phyloP scores from a whole-genome alignment of 345 rosid species.

The Rhizophora apiculata region DNA sequence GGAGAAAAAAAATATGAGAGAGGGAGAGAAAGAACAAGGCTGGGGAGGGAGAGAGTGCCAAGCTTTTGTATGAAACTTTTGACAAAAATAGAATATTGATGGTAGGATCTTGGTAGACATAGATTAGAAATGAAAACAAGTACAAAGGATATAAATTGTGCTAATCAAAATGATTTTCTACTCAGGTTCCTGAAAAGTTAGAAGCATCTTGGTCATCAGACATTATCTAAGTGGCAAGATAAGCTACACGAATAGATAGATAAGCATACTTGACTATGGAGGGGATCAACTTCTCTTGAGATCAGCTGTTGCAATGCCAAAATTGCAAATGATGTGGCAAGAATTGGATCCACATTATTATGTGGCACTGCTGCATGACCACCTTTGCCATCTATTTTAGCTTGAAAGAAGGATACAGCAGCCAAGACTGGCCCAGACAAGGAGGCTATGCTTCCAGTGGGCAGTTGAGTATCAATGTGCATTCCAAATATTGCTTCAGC shows the following conservation, averaged over 20 bases:
- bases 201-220: background rate
- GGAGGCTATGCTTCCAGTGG: slow-evolving; percentile 56
- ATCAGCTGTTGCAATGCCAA: slow-evolving; percentile 74
- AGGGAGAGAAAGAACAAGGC: no score
- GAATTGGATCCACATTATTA: slow-evolving; percentile 53
- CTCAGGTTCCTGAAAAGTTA: background rate
- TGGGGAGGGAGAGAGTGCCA: no score
- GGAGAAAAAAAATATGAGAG: no score
- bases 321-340: slow-evolving; percentile 65
- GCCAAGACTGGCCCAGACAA: slow-evolving; percentile 65
- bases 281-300: slow-evolving; percentile 84
- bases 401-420: slow-evolving; percentile 50
- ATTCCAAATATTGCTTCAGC: slow-evolving; percentile 88
- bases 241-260: background rate
- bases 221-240: background rate
- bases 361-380: slow-evolving; percentile 62
- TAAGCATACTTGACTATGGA: slow-evolving; percentile 46
- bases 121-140: background rate
- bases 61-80: no score
- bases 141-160: background rate
- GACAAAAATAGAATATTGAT: no score
- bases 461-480: slow-evolving; percentile 40
- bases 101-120: no score
- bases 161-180: background rate
- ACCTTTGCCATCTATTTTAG: slow-evolving; percentile 51